Conservation (phyloP, 2,329 filamentous ascomycete genomes). For the Botrytis byssoidea region DNA sequence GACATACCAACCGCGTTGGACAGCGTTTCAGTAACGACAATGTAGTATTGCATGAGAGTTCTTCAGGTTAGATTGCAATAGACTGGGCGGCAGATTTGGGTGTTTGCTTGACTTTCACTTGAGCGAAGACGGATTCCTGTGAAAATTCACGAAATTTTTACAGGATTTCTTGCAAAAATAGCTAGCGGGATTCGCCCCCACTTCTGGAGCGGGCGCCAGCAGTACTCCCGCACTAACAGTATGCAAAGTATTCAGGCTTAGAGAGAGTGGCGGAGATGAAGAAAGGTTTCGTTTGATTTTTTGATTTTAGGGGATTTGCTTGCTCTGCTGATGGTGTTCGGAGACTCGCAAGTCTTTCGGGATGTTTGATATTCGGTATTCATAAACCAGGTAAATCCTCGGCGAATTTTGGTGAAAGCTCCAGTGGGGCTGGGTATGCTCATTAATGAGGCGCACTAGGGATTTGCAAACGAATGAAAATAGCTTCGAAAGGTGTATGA, state of each 20-base stretch:
- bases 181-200: neutral
- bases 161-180: neutral
- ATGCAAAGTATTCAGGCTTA: neutral
- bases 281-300: neutral
- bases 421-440: neutral
- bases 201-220: neutral
- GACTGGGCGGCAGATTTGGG: neutral
- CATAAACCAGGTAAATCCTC: neutral
- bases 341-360: constrained; percentile 2
- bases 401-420: neutral
- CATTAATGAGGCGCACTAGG: neutral
- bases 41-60: neutral
- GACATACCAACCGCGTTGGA: neutral
- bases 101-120: neutral
- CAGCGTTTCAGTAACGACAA: neutral
- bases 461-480: neutral
- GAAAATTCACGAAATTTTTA: neutral
- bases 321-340: neutral
- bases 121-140: neutral
- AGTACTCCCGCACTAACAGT: neutral
- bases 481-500: neutral
- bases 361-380: neutral
- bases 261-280: neutral
- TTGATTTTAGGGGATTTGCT: neutral
- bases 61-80: neutral